Conservation (phyloP, 2,329 filamentous ascomycete genomes). For the Xylariaceae sp. region DNA sequence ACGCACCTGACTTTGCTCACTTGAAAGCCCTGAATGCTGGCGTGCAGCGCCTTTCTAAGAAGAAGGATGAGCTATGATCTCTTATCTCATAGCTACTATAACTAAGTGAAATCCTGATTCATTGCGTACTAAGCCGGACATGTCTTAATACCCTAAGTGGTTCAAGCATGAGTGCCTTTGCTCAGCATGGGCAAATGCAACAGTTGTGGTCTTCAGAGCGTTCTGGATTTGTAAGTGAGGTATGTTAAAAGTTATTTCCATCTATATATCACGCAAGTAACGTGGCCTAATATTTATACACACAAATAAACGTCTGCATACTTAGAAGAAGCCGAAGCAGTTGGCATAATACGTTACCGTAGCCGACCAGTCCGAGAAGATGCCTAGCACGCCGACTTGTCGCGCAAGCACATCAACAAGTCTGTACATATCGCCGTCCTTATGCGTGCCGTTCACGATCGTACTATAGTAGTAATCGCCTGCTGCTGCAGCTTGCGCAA, state of each 20-base stretch:
- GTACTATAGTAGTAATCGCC: conserved; percentile 62
- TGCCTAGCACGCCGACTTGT: conserved; percentile 63
- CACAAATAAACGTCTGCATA: conserved; percentile 36
- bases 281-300: too few relatives aligned
- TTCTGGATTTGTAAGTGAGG: too few relatives aligned
- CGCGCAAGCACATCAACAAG: conserved; percentile 68
- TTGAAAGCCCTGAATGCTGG: conserved; percentile 36
- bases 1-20: conserved; percentile 39
- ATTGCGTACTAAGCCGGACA: too few relatives aligned
- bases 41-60: conserved; percentile 23
- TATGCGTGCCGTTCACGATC: conserved; percentile 59
- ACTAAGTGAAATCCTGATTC: not conserved
- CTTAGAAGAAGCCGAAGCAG: conserved; percentile 57
- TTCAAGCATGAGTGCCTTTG: too few relatives aligned
- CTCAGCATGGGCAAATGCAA: too few relatives aligned
- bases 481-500: conserved; percentile 54
- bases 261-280: too few relatives aligned
- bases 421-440: conserved; percentile 70
- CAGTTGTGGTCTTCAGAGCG: too few relatives aligned
- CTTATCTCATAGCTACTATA: not conserved
- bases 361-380: conserved; percentile 74
- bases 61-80: conserved; percentile 37
- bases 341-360: conserved; percentile 75
- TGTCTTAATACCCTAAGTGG: too few relatives aligned
- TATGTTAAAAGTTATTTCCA: too few relatives aligned